A percentile compares a stretch with the other conserved stretches of the same genome.
phyloP scores from a whole-genome alignment of 257 asterid genomes.

The Verbena officinalis region DNA sequence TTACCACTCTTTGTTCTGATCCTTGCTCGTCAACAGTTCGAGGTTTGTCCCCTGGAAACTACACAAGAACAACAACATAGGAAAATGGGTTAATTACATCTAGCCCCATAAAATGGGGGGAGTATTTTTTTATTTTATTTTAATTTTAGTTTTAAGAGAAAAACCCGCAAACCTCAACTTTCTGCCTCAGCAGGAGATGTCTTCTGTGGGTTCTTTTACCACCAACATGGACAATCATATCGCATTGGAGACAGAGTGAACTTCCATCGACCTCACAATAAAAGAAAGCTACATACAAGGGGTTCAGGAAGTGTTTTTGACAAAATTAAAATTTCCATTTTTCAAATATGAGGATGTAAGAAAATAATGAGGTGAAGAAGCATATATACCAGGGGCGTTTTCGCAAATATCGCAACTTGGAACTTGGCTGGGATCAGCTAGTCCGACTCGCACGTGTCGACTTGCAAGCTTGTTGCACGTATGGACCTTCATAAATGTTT shows the following conservation, averaged over 20 bases:
- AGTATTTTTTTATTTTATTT: too few relatives aligned
- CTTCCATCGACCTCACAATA: conserved; percentile 96
- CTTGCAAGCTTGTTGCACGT: conserved; percentile 96
- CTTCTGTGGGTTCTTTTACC: conserved; percentile 97
- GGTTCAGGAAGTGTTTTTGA: conserved; percentile 25
- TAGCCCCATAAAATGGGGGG: too few relatives aligned
- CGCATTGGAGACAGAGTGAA: conserved; percentile 94
- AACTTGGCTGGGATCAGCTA: conserved; percentile 82
- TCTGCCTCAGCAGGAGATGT: conserved; percentile 89
- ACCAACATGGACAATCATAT: conserved; percentile 90
- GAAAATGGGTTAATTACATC: too few relatives aligned
- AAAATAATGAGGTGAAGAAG: conserved; percentile 28
- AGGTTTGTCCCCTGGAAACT: conserved; percentile 87
- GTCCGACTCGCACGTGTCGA: conserved; percentile 90
- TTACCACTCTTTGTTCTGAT: conserved; percentile 24
- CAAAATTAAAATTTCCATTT: conserved; percentile 11
- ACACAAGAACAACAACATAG: conserved; percentile 33
- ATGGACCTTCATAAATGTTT: conserved; percentile 56
- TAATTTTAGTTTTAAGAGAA: too few relatives aligned
- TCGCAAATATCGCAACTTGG: conserved; percentile 92
- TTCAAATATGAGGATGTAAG: conserved; percentile 23
- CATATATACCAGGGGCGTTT: conserved; percentile 74
- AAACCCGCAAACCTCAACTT: conserved; percentile 85
- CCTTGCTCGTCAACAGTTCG: conserved; percentile 52
- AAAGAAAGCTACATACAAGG: conserved; percentile 79